Percentiles rank a stretch among this genome's conserved stretches.
Evolutionary conservation across 1,139 yeast genomes (phyloP).

Genomic region (Protomyces lactucae-debilis): DNA sequence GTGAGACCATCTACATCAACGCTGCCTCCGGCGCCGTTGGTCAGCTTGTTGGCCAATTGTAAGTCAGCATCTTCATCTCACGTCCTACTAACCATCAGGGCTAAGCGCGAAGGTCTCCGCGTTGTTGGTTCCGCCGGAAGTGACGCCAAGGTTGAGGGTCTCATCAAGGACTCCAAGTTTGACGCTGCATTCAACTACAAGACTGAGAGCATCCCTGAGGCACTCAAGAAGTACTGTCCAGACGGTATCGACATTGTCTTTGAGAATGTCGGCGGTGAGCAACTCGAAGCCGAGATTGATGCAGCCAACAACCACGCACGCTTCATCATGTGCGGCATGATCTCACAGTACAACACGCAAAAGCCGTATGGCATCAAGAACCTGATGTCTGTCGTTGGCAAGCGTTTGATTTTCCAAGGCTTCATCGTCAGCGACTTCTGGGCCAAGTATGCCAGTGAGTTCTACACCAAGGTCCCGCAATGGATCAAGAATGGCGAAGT

Average conservation of each 20-base stretch:
- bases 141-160: conserved; percentile 51
- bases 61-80: no score
- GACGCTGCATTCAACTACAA: conserved; percentile 53
- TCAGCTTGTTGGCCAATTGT: conserved; percentile 53
- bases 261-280: conserved; percentile 55
- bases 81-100: conserved; percentile 33
- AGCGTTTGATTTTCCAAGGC: conserved; percentile 33
- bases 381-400: conserved; percentile 27
- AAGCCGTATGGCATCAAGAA: conserved; percentile 32
- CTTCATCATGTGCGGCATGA: conserved; percentile 59
- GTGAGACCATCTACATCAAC: conserved; percentile 48
- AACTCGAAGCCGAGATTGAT: conserved; percentile 48
- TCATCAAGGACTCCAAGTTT: conserved; percentile 49
- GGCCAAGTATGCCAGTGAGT: conserved; percentile 20
- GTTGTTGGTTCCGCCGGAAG: conserved; percentile 67
- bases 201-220: conserved; percentile 43
- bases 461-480: conserved; percentile 25
- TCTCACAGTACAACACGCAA: conserved; percentile 55
- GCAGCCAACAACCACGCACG: conserved; percentile 45
- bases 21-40: conserved; percentile 76
- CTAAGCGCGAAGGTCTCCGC: conserved; percentile 52
- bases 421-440: conserved; percentile 33
- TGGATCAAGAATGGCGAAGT: conserved; percentile 28
- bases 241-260: conserved; percentile 36
- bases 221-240: conserved; percentile 28